Percentiles rank a stretch among this genome's conserved stretches.
Evolutionary conservation across 2,329 filamentous ascomycete species (phyloP).

Genomic region (Curvularia sp.): DNA sequence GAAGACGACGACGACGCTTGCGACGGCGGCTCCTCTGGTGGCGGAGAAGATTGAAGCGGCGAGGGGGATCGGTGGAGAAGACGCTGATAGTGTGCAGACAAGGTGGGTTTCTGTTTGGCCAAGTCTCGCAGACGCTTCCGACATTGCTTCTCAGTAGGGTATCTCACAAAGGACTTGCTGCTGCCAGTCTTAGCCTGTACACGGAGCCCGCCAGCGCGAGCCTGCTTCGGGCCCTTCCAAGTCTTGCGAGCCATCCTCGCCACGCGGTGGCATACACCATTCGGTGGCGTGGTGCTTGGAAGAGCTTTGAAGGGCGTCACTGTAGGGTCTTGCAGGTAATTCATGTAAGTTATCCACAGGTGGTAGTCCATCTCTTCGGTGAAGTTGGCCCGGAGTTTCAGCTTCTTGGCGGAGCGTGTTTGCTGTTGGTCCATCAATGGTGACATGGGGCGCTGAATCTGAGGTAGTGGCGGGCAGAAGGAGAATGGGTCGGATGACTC

Average conservation of each 20-base stretch:
- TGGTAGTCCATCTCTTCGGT: constrained; percentile 71
- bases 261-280: constrained; percentile 70
- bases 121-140: constrained; percentile 65
- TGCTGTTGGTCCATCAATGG: constrained; percentile 41
- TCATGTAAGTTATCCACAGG: constrained; percentile 70
- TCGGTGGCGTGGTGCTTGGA: constrained; percentile 67
- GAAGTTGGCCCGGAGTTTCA: constrained; percentile 59
- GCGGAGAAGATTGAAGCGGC: constrained; percentile 57
- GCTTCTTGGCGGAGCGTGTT: constrained; percentile 48
- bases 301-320: constrained; percentile 73
- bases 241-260: constrained; percentile 67
- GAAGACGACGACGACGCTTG: constrained; percentile 31
- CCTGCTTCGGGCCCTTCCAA: constrained; percentile 60
- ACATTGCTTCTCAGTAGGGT: constrained; percentile 67
- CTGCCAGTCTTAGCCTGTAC: constrained; percentile 29
- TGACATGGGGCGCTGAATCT: constrained; percentile 40
- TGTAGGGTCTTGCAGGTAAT: constrained; percentile 70
- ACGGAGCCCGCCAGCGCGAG: constrained; percentile 35
- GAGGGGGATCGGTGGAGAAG: constrained; percentile 68
- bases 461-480: constrained; percentile 49
- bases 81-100: constrained; percentile 70
- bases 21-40: constrained; percentile 41
- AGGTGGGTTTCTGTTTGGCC: constrained; percentile 67
- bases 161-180: constrained; percentile 55
- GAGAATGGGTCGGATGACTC: constrained; percentile 65